Evolutionary conservation across 2,329 filamentous ascomycete genomes (phyloP), one percentile per base, ranked within the genome.

Genomic region (Colletotrichum tropicale): DNA sequence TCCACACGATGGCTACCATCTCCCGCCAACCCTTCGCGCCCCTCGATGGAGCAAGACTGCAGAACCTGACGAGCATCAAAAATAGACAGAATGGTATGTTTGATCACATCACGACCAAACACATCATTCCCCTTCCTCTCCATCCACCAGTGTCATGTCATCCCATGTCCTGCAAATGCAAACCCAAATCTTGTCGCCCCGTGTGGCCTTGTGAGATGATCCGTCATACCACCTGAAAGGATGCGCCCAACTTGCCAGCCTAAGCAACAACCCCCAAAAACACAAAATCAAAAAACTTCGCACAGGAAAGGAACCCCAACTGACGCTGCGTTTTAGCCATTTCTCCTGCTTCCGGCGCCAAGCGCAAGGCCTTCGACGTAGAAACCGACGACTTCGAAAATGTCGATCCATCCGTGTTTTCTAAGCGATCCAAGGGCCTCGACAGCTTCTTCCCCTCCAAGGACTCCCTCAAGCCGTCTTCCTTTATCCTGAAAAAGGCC

Each of bases 1-100:
- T 70, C 71, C 71, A 72, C 68, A 81, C 81, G 80, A 92, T 92
- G 90, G 89, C 90, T 82, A 84, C 89, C 79, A 80, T 89, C 77
- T 86, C 88, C 77, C 91, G 94, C 81, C 93, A 95, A 85, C 94
- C 94, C 8, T 96, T 96, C 84, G 94, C 92, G 82, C 93, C 93
- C 65, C 88, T 96, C 70, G 91, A 94, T 82, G 89, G 89, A 79
- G 87, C 92, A 72, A 91, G 94, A 79, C 88, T 96, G 30, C 93
- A 95, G 84, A 91, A 88, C 78, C 87, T 96, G 80, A 93, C 92
- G 30, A 95, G 92, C 85, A 86, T 93, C 66, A 96, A 96, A 88
- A 96, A 96, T 84, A 89, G 93, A 84, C 94, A 96, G 82, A 93
- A 93, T 88, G 90, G 92, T 93, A 90, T 79, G 90, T 87, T 72